phyloP scores from a whole-genome alignment of 352 stramenopile genomes.

The Globisporangium parvum region DNA sequence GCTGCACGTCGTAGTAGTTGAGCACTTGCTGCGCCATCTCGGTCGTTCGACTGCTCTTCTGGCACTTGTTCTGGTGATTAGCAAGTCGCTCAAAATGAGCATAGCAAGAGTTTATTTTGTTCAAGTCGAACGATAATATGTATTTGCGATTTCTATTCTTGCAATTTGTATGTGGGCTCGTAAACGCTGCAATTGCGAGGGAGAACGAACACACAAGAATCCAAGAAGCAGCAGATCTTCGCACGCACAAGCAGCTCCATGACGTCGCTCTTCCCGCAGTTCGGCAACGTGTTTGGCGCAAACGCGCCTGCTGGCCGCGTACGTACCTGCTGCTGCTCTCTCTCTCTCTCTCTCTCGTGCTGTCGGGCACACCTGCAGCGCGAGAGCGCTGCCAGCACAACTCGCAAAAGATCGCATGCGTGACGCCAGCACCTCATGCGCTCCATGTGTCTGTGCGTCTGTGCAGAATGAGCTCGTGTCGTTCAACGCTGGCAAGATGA shows the following conservation, averaged over 20 bases:
- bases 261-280: slow-evolving; percentile 71
- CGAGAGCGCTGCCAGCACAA: background rate
- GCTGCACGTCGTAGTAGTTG: slow-evolving; percentile 76
- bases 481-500: slow-evolving; percentile 92
- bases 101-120: too few relatives aligned
- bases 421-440: background rate
- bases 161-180: background rate
- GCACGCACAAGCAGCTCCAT: slow-evolving; percentile 15
- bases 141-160: too few relatives aligned
- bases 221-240: slow-evolving; percentile 7
- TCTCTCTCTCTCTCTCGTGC: background rate
- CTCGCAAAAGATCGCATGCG: background rate
- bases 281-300: slow-evolving; percentile 75
- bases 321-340: background rate
- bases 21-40: slow-evolving; percentile 46
- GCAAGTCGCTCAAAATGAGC: too few relatives aligned
- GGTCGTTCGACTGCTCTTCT: background rate
- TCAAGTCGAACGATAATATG: too few relatives aligned
- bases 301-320: slow-evolving; percentile 40
- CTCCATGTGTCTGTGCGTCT: background rate
- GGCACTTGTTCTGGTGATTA: background rate
- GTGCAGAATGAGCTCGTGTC: slow-evolving; percentile 75
- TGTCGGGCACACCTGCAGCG: background rate
- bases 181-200: background rate
- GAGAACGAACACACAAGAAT: slow-evolving; percentile 8